Base-by-base conservation (phyloP, 129 eudicot genomes). In the Erigeron canadensis region DNA sequence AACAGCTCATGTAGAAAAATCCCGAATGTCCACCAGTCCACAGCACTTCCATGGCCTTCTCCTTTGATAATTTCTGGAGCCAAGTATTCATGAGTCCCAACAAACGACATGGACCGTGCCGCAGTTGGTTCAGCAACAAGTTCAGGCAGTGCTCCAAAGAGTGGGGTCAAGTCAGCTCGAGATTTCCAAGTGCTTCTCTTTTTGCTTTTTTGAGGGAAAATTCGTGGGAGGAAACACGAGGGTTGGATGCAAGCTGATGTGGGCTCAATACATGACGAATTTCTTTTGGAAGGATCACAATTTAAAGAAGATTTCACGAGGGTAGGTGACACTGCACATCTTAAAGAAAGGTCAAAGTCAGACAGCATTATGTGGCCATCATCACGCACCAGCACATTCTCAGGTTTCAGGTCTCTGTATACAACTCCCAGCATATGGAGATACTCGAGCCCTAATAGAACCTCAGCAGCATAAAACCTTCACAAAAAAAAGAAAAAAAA, bases 391-490 rank as follows among this genome's bases (percentile, higher is more conserved):
- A 90, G 83, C 51, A 90, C 90, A 53, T 90, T 90, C 73, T 90
- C 96, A 0, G 96, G 96, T 79, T 90, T 90, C 54, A 90, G 84
- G 81, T 90, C 96, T 42, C 96, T 41, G 81, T 90, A 90, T 39
- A 90, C 94, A 10, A 90, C 89, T 79, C 97, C 97, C 38, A 90
- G 87, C 97, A 90, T 90, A 83, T 90, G 97, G 16, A 90, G 95
- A 80, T 90, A 90, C 82, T 90, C 97, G 11, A 90, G 95, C 4
- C 87, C 97, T 74, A 90, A 60, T 10, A 90, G 77, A 75, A 90
- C 95, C 74, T 90, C 97, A 39, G 97, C 97, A 53, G 97, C 97
- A 69, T 90, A 90, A 80, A 90, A 90, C 87, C 97, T 90, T 84
- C 8, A 54, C 23, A 4, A 48, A 76, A 22, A 61, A 46, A 22